Evolutionary conservation across 257 asterid genomes (phyloP).

Genomic region (Verbena officinalis): DNA sequence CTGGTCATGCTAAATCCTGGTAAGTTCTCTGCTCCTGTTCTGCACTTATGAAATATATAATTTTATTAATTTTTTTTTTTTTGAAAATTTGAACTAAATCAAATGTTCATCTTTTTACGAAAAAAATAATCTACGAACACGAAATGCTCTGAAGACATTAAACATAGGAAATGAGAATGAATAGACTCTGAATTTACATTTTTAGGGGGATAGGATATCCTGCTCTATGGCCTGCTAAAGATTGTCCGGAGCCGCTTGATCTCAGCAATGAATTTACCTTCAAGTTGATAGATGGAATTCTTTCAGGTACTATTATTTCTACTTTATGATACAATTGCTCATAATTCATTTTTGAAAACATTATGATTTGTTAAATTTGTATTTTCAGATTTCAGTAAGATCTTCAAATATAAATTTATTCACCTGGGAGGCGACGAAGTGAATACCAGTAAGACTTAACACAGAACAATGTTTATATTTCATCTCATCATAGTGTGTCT

Average conservation of each 20-base stretch:
- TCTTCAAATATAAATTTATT: constrained; percentile 84
- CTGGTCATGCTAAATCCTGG: constrained; percentile 95
- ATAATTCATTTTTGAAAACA: not conserved
- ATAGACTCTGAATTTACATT: not conserved
- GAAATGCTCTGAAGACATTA: too few relatives aligned
- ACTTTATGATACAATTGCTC: not conserved
- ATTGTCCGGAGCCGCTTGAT: constrained; percentile 85
- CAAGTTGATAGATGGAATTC: constrained; percentile 81
- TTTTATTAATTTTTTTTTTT: not conserved
- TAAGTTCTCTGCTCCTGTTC: constrained; percentile 29
- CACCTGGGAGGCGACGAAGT: constrained; percentile 99
- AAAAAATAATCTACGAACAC: too few relatives aligned
- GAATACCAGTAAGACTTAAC: constrained; percentile 63
- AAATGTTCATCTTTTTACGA: too few relatives aligned
- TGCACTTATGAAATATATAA: not conserved
- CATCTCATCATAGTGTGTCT: not conserved
- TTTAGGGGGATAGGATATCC: constrained; percentile 94
- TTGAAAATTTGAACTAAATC: too few relatives aligned
- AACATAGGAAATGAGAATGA: too few relatives aligned
- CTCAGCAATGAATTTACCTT: constrained; percentile 88
- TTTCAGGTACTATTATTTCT: constrained; percentile 63
- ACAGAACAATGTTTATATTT: too few relatives aligned
- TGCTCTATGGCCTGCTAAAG: constrained; percentile 73
- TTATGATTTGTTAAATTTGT: constrained; percentile 12
- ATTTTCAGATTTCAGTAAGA: constrained; percentile 83